Conservation (phyloP, 805 yeast species). For the Metschnikowia rubicola region DNA sequence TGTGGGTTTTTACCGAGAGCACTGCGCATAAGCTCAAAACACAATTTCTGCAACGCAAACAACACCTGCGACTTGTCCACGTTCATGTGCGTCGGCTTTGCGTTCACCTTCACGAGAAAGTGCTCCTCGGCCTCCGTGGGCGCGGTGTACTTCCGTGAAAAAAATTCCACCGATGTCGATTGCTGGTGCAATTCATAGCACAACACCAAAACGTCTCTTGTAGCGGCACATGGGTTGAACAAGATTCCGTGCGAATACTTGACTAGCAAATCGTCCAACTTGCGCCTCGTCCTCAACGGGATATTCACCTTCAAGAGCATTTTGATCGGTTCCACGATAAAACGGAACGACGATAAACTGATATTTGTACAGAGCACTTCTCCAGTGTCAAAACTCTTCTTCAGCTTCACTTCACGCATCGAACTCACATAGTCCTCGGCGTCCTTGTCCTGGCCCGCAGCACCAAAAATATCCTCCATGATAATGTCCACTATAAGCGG, state of each 20-base stretch:
- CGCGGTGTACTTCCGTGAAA: constrained; percentile 12
- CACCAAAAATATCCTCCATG: constrained; percentile 92
- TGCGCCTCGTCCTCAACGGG: constrained; percentile 63
- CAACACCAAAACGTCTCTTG: constrained; percentile 58
- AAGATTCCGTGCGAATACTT: constrained; percentile 77
- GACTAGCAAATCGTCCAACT: constrained; percentile 73
- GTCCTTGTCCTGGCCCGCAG: constrained; percentile 90
- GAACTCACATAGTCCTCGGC: constrained; percentile 84
- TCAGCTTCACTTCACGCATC: constrained; percentile 86
- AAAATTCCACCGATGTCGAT: constrained; percentile 25
- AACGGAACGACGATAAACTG: constrained; percentile 51
- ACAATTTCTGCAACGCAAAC: constrained; percentile 65
- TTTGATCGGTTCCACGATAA: constrained; percentile 66
- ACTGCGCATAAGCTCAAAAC: constrained; percentile 71
- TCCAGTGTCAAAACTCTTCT: constrained; percentile 84
- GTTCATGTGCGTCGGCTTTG: constrained; percentile 53
- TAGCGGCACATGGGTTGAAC: constrained; percentile 57
- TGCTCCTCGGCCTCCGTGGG: constrained; percentile 51
- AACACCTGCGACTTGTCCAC: constrained; percentile 54
- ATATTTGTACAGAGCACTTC: constrained; percentile 71
- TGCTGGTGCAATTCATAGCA: constrained; percentile 71
- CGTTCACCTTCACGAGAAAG: constrained; percentile 68
- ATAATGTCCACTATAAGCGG: constrained; percentile 60
- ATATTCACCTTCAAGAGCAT: constrained; percentile 58
- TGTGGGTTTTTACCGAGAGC: constrained; percentile 62